Conservation (phyloP, 2,329 filamentous ascomycete genomes). For the Daldinia eschscholtzii region DNA sequence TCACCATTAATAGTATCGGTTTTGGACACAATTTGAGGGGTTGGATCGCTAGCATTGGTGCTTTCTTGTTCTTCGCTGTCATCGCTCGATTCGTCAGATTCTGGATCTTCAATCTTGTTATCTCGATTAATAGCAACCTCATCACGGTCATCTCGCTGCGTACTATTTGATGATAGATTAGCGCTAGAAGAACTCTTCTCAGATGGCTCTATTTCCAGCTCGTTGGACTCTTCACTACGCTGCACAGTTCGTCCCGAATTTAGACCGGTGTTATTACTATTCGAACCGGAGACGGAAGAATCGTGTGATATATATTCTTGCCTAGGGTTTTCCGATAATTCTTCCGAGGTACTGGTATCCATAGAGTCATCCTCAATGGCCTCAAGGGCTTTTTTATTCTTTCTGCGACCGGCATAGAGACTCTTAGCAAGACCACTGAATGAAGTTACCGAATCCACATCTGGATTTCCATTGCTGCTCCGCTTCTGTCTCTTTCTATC, state of each 20-base stretch:
- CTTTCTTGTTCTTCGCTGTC: conserved; percentile 27
- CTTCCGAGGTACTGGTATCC: conserved; percentile 11
- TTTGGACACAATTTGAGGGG: neutral
- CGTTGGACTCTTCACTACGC: conserved; percentile 5
- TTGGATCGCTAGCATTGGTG: neutral
- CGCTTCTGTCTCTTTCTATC: conserved; percentile 41
- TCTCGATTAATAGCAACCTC: conserved; percentile 20
- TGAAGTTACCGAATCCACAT: conserved; percentile 15
- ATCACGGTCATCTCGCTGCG: conserved; percentile 16
- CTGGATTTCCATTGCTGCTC: neutral
- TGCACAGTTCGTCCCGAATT: neutral
- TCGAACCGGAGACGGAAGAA: conserved; percentile 1
- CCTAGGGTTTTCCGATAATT: neutral
- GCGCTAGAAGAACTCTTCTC: conserved; percentile 5
- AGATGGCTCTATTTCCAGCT: conserved; percentile 16
- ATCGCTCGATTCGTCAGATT: conserved; percentile 23
- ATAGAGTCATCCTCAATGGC: conserved; percentile 12
- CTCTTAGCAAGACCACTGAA: conserved; percentile 47
- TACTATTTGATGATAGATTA: conserved; percentile 6
- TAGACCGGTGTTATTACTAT: neutral
- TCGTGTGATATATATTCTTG: conserved; percentile 1
- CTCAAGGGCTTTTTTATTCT: conserved; percentile 6
- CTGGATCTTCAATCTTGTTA: conserved; percentile 16
- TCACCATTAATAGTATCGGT: conserved; percentile 9
- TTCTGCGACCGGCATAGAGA: conserved; percentile 44